phyloP scores from a whole-genome alignment of 768 basidiomycete genomes.

The Tephrocybe sp. region DNA sequence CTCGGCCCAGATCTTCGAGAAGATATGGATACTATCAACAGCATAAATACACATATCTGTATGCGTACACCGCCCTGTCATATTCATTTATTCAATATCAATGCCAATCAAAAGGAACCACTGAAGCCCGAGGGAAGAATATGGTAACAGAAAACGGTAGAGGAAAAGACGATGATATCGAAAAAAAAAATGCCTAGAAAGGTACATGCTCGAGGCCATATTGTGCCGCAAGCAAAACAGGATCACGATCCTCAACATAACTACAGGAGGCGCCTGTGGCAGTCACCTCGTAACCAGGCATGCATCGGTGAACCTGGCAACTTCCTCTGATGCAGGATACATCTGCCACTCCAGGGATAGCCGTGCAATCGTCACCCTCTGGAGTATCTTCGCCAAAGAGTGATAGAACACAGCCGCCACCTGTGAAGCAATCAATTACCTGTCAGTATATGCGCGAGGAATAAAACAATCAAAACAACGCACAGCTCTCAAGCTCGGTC shows the following conservation, averaged over 20 bases:
- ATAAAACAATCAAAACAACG: conserved; percentile 19
- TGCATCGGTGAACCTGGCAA: conserved; percentile 45
- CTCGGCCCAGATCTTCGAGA: no score
- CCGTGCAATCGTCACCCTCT: conserved; percentile 48
- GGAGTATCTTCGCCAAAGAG: conserved; percentile 21
- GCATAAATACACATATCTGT: no score
- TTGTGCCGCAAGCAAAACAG: conserved; percentile 23
- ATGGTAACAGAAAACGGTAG: background rate
- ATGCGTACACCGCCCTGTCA: no score
- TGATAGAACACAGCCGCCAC: conserved; percentile 44
- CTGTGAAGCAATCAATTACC: conserved; percentile 21
- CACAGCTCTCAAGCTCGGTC: conserved; percentile 52
- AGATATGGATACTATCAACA: no score
- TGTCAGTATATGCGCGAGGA: background rate
- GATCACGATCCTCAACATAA: conserved; percentile 23
- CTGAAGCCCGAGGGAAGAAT: background rate
- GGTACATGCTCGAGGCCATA: conserved; percentile 23
- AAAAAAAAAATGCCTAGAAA: background rate
- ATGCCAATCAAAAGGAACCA: background rate
- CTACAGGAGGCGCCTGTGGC: conserved; percentile 23
- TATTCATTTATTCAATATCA: background rate
- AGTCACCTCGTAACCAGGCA: conserved; percentile 35
- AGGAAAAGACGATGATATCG: background rate
- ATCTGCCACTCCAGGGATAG: conserved; percentile 44
- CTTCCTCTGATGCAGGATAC: conserved; percentile 44